Percentiles rank a stretch among this genome's conserved stretches.
These are phyloP conservation scores for Ceratonia siliqua DNA, from an alignment of 306 rosid species.

Conservation along the genomic window DNA sequence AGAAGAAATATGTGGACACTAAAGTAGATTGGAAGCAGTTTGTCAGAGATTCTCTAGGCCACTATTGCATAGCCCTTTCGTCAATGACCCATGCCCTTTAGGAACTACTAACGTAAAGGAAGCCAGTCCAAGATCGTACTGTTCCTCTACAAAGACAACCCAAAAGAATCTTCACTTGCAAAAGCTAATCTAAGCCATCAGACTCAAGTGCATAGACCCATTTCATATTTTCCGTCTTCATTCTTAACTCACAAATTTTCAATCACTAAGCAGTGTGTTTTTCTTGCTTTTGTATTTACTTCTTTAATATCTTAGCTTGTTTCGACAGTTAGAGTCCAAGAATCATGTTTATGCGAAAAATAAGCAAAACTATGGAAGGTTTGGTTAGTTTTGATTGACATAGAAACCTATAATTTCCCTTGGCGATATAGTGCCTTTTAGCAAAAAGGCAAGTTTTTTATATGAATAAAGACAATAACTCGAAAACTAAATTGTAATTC, in stretches of 20 bases:
- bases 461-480: too few relatives aligned
- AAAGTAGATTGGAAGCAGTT: too few relatives aligned
- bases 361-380: constrained; percentile 72
- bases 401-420: constrained; percentile 62
- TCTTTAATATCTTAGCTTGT: constrained; percentile 30
- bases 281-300: constrained; percentile 24
- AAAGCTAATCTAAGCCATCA: constrained; percentile 42
- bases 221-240: background rate
- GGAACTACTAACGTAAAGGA: too few relatives aligned
- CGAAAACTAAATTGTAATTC: too few relatives aligned
- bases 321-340: constrained; percentile 60
- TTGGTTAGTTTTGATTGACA: constrained; percentile 65
- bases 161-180: constrained; percentile 44
- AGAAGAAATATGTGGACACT: too few relatives aligned
- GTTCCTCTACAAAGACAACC: too few relatives aligned
- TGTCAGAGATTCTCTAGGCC: too few relatives aligned
- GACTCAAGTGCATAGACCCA: constrained; percentile 32
- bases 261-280: background rate
- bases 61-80: too few relatives aligned
- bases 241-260: background rate
- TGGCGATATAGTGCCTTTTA: constrained; percentile 75
- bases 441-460: constrained; percentile 59
- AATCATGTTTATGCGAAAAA: constrained; percentile 67
- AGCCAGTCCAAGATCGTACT: too few relatives aligned
- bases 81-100: too few relatives aligned